Evolutionary conservation across 192 early-diverging fungal species (phyloP), one percentile per base, ranked within the genome.

Genomic region (Linnemannia schmuckeri): DNA sequence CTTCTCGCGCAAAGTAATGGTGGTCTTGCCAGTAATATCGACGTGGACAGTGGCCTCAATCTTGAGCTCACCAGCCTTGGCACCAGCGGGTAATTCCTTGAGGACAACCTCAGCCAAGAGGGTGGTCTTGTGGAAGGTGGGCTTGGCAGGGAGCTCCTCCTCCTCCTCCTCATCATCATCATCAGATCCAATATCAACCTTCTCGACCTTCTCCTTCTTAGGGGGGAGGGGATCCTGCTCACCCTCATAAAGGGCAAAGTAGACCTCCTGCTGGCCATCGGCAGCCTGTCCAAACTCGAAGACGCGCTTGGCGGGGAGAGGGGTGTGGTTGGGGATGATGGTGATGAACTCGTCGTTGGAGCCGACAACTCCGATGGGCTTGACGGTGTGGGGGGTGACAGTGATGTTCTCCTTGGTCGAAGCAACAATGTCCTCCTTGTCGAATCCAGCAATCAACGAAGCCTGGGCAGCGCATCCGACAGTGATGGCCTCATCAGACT

Each of bases 401-500:
- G 90, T 93, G 71, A 91, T 88, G 77, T 89, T 87, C 66, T 90
- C 85, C 82, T 92, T 88, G 70, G 89, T 80, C 41, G 82, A 85
- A 17, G 92, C 90, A 52, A 91, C 88, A 66, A 93, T 91, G 55
- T 94, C 90, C 76, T 94, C 90, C 72, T 92, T 89, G 79, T 93
- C 92, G 71, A 89, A 89, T 82, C 91, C 92, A 74, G 93, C 89
- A 74, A 94, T 91, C 68, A 98, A 92, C 35, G 92, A 92, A 24
- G 94, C 97, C 91, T 99, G 98, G 79, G 94, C 93, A 35, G 97
- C 97, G 88, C 96, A 97, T 24, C 98, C 98, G 81, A 91, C 90
- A 27, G 97, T 93, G 69, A 98, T 95, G 27, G 97, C 94, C 91
- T 99, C 98, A 89, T 99, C 98, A 13, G 97, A 93, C 88, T 99